Conservation (phyloP, 371 early-diverging fungal species). For the Apophysomyces trapeziformis region DNA sequence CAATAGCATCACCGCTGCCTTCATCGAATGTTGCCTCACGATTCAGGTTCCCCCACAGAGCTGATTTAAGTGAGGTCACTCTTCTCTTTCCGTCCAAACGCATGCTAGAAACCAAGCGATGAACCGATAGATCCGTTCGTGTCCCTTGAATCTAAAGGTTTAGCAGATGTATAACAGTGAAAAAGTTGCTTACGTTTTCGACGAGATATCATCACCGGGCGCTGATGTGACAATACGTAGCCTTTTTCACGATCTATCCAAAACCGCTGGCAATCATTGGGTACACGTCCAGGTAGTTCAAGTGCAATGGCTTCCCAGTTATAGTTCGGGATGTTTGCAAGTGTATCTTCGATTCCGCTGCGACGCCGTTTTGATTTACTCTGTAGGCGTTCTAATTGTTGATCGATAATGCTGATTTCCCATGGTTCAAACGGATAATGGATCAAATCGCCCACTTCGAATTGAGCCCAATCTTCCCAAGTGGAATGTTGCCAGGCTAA, state of each 20-base stretch:
- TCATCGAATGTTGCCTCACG: constrained; percentile 27
- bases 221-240: constrained; percentile 4
- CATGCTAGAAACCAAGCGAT: constrained; percentile 5
- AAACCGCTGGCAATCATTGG: constrained; percentile 34
- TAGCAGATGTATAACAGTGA: neutral
- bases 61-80: neutral
- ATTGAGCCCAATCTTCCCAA: constrained; percentile 54
- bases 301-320: constrained; percentile 30
- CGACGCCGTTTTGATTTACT: neutral
- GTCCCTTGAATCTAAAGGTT: neutral
- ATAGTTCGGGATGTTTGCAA: neutral
- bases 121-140: neutral
- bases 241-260: constrained; percentile 23
- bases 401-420: constrained; percentile 12
- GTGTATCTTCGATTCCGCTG: neutral
- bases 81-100: constrained; percentile 11
- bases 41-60: constrained; percentile 27
- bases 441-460: constrained; percentile 34
- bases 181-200: constrained; percentile 18
- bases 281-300: constrained; percentile 32
- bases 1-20: constrained; percentile 47
- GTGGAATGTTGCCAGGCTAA: constrained; percentile 38
- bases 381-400: neutral
- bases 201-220: constrained; percentile 25
- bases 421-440: constrained; percentile 41